These are phyloP conservation scores for Psilocybe subaeruginosa DNA, from an alignment of 768 basidiomycete species.

Conservation along the genomic window DNA sequence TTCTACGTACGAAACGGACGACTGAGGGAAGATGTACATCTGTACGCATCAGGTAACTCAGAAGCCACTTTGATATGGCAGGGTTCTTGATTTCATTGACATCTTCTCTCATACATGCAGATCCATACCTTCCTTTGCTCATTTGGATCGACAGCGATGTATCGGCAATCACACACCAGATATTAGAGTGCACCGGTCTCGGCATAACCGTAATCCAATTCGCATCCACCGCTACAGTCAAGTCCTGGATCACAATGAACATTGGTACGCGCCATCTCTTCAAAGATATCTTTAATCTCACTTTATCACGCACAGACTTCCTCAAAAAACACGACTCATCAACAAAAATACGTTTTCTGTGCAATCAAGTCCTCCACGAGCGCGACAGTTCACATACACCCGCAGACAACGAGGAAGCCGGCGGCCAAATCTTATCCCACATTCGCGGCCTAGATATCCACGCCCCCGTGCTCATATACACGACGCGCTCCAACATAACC, in stretches of 20 bases:
- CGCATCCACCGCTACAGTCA: background rate
- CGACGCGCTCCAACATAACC: background rate
- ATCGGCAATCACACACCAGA: background rate
- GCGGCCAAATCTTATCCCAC: background rate
- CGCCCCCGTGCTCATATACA: constrained; percentile 1
- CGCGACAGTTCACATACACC: constrained; percentile 2
- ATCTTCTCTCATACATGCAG: background rate
- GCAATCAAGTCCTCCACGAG: constrained; percentile 7
- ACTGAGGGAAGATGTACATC: constrained; percentile 7
- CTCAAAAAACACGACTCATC: constrained; percentile 2
- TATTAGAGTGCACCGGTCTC: background rate
- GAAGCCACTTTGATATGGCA: no score
- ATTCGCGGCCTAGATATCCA: background rate
- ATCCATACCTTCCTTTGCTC: constrained; percentile 5
- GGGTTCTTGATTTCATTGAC: background rate
- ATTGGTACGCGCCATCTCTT: background rate
- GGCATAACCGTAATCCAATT: constrained; percentile 6
- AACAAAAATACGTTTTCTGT: background rate
- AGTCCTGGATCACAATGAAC: constrained; percentile 5
- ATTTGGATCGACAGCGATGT: constrained; percentile 8
- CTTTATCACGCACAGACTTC: background rate
- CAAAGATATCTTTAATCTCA: no score
- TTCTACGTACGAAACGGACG: constrained; percentile 5
- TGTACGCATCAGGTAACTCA: constrained; percentile 2
- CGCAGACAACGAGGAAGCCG: constrained; percentile 1